Evolutionary conservation across 225 moss, liverwort and hornwort genomes (phyloP).

Genomic region (Sphagnum tenellum): DNA sequence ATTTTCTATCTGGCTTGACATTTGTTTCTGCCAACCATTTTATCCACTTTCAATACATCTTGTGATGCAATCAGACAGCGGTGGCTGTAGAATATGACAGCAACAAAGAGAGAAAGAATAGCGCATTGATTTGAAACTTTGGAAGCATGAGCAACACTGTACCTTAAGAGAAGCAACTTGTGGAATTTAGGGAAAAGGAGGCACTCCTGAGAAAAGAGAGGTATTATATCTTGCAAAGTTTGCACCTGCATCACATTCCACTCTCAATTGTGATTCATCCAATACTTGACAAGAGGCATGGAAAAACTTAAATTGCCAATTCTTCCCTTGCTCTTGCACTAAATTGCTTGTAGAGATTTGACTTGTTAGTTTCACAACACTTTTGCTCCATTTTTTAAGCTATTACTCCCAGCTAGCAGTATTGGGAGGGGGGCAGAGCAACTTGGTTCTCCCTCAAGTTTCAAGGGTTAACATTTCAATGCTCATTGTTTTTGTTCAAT

Average conservation of each 20-base stretch:
- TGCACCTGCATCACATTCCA: conserved; percentile 26
- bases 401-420: too few relatives aligned
- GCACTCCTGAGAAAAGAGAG: conserved; percentile 44
- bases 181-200: conserved; percentile 45
- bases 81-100: neutral
- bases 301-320: neutral
- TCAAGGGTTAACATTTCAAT: too few relatives aligned
- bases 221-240: conserved; percentile 57
- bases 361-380: neutral
- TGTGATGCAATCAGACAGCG: too few relatives aligned
- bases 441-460: too few relatives aligned
- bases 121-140: neutral
- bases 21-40: conserved; percentile 54
- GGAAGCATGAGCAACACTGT: neutral
- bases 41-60: too few relatives aligned
- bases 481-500: too few relatives aligned
- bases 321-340: neutral
- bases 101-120: neutral
- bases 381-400: too few relatives aligned
- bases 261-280: neutral
- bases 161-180: conserved; percentile 75
- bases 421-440: too few relatives aligned
- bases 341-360: neutral
- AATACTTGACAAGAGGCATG: neutral
- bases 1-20: conserved; percentile 86